A percentile compares a stretch with the other conserved stretches of the same genome.
These are phyloP conservation scores for Plasmopara viticola DNA, from an alignment of 352 stramenopile genomes.

Conservation along the genomic window DNA sequence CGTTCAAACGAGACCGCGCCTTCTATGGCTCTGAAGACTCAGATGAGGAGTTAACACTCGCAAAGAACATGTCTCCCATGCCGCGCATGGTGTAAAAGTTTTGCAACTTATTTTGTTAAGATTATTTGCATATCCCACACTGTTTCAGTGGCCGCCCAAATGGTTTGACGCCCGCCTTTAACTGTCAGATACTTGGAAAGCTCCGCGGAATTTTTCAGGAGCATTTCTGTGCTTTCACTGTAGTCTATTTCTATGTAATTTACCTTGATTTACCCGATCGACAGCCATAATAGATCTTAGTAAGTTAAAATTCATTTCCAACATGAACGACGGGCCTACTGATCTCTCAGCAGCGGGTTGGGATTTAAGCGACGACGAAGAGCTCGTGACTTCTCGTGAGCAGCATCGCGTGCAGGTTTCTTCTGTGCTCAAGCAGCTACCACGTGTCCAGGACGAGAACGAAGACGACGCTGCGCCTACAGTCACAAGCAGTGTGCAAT, in stretches of 20 bases:
- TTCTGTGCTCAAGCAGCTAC: constrained; percentile 30
- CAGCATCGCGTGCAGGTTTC: constrained; percentile 27
- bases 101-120: constrained; percentile 1
- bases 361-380: constrained; percentile 24
- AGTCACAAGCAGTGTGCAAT: constrained; percentile 24
- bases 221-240: neutral
- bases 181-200: neutral
- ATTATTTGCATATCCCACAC: constrained; percentile 17
- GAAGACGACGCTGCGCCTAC: neutral
- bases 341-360: neutral
- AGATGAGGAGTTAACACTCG: constrained; percentile 60
- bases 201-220: neutral
- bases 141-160: neutral
- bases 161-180: neutral
- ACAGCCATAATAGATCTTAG: constrained; percentile 13
- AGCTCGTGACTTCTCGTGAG: constrained; percentile 13
- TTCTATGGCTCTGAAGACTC: constrained; percentile 67
- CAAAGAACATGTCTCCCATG: constrained; percentile 58
- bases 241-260: constrained; percentile 4
- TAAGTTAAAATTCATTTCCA: constrained; percentile 9
- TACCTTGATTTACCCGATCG: constrained; percentile 1
- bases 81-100: constrained; percentile 23
- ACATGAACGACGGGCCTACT: constrained; percentile 18
- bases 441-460: constrained; percentile 12
- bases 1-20: constrained; percentile 42